Evolutionary conservation across 1,284 basidiomycete species (phyloP).

Genomic region (Tylopilus orsonianus): DNA sequence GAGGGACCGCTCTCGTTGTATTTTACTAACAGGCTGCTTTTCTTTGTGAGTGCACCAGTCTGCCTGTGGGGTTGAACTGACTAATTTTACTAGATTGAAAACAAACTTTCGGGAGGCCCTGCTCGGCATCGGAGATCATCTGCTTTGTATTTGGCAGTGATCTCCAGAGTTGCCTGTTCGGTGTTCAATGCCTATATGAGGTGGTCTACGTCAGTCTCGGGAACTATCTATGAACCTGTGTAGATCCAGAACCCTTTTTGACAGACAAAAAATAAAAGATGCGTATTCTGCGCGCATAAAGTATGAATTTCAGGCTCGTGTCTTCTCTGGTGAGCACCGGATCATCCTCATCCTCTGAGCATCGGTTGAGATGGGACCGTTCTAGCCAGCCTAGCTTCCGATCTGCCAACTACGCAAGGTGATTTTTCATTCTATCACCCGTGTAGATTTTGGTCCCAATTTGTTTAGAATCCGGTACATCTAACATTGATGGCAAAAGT

Average conservation of each 20-base stretch:
- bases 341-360: not conserved
- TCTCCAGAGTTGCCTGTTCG: constrained; percentile 17
- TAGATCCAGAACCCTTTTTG: not conserved
- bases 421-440: not conserved
- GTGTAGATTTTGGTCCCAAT: not conserved
- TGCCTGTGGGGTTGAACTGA: not conserved
- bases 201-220: constrained; percentile 18
- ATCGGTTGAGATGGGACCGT: not conserved
- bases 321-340: constrained; percentile 21
- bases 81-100: constrained; percentile 22
- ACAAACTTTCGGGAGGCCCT: constrained; percentile 6
- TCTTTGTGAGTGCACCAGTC: constrained; percentile 15
- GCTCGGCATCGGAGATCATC: not conserved
- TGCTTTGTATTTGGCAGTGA: constrained; percentile 14
- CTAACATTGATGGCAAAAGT: not conserved
- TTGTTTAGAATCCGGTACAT: constrained; percentile 3
- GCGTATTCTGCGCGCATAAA: constrained; percentile 19
- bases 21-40: constrained; percentile 23
- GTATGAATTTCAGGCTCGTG: constrained; percentile 21
- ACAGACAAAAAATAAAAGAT: constrained; percentile 4
- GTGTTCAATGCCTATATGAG: constrained; percentile 15
- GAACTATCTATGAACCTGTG: not conserved
- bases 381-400: constrained; percentile 18
- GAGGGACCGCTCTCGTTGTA: constrained; percentile 22
- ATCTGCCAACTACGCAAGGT: constrained; percentile 28